phyloP scores from a whole-genome alignment of 768 basidiomycete genomes.

The Boletus huronensis region DNA sequence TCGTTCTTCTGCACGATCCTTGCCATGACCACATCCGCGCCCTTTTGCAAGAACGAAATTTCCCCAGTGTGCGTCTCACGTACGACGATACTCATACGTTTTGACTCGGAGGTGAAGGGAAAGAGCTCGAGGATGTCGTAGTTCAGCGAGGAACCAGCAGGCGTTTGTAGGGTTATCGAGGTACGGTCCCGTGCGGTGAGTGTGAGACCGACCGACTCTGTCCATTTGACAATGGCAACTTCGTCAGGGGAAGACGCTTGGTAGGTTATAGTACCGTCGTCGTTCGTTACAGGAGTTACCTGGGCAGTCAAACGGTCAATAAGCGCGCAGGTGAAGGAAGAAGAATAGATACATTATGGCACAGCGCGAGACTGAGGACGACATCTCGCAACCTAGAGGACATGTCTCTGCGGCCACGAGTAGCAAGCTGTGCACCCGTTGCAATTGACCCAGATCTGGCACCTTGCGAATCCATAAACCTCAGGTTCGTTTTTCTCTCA shows the following conservation, averaged over 20 bases:
- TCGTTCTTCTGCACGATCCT: constrained; percentile 94
- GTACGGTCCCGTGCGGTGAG: constrained; percentile 88
- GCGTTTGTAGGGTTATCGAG: constrained; percentile 78
- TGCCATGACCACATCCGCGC: constrained; percentile 98
- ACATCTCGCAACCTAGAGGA: constrained; percentile 90
- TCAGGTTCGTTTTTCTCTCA: not conserved
- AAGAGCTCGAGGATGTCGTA: constrained; percentile 94
- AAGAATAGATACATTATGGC: constrained; percentile 76
- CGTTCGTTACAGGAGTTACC: constrained; percentile 95
- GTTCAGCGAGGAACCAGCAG: constrained; percentile 55
- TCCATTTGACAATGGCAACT: constrained; percentile 98
- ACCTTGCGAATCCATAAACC: constrained; percentile 32
- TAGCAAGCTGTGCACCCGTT: constrained; percentile 80
- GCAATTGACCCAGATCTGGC: constrained; percentile 52
- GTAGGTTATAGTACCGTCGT: constrained; percentile 93
- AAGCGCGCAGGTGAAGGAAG: not conserved
- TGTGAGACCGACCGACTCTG: constrained; percentile 88
- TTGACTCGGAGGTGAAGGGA: constrained; percentile 97
- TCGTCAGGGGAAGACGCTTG: constrained; percentile 99
- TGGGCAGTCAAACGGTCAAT: constrained; percentile 36
- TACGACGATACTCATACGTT: constrained; percentile 98
- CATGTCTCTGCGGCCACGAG: constrained; percentile 89
- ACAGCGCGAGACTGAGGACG: constrained; percentile 88
- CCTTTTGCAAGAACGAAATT: constrained; percentile 90
- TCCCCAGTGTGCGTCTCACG: constrained; percentile 74